Evolutionary conservation across 129 eudicot genomes (phyloP).

Genomic region (Logfia minima): DNA sequence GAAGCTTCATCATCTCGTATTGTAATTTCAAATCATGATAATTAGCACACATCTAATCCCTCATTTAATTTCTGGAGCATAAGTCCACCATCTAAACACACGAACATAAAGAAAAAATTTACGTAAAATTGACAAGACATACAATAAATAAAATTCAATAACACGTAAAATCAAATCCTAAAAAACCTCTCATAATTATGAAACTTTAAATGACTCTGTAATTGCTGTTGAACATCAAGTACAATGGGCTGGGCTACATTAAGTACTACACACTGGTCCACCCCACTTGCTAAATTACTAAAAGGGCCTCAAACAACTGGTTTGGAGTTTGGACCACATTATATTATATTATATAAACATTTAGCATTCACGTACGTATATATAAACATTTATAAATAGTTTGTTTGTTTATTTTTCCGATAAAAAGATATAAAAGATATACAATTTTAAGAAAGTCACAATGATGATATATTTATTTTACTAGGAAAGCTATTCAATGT

Average conservation of each 20-base stretch:
- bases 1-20: too few species aligned
- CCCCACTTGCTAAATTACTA: background rate
- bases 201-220: background rate
- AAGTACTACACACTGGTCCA: conserved; percentile 18
- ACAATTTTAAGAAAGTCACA: too few species aligned
- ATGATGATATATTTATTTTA: too few species aligned
- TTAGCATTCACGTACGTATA: too few species aligned
- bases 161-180: background rate
- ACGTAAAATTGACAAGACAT: background rate
- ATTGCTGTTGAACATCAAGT: background rate
- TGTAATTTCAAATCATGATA: too few species aligned
- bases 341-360: background rate
- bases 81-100: background rate
- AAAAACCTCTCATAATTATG: background rate
- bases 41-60: too few species aligned
- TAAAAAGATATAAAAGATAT: too few species aligned
- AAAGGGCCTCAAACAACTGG: conserved; percentile 6
- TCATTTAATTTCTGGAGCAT: too few species aligned
- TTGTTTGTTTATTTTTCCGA: too few species aligned
- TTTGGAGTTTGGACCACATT: conserved; percentile 18
- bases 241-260: conserved; percentile 25
- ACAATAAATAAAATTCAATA: too few species aligned
- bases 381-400: too few species aligned
- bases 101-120: background rate
- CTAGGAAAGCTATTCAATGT: too few species aligned